Conservation (phyloP, 139 green algal species). For the Nannochloris sp. region DNA sequence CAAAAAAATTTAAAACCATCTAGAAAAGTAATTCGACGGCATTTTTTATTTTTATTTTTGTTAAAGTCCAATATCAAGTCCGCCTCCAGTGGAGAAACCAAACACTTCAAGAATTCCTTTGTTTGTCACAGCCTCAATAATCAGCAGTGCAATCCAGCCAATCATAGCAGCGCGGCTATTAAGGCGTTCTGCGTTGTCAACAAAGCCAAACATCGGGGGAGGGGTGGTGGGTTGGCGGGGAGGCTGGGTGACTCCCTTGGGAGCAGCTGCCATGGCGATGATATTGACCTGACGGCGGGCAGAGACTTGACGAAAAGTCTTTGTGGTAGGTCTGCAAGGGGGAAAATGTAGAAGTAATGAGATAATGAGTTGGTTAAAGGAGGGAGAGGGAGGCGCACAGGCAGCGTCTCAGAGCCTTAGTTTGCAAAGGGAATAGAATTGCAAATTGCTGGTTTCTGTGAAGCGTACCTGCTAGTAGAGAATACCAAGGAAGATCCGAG, state of each 20-base stretch:
- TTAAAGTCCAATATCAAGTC: slow-evolving; percentile 73
- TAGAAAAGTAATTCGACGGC: too few relatives aligned
- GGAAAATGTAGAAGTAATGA: too few relatives aligned
- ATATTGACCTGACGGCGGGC: neutral
- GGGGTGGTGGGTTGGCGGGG: slow-evolving; percentile 29
- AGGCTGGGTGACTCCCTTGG: slow-evolving; percentile 52
- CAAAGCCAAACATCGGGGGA: slow-evolving; percentile 60
- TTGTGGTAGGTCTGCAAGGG: too few relatives aligned
- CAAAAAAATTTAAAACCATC: too few relatives aligned
- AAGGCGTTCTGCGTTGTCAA: slow-evolving; percentile 65
- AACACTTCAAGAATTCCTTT: slow-evolving; percentile 67
- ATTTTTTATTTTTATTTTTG: neutral
- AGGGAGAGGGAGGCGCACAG: too few relatives aligned
- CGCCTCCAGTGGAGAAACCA: slow-evolving; percentile 48
- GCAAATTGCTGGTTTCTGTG: too few relatives aligned
- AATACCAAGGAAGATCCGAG: too few relatives aligned
- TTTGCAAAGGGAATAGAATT: too few relatives aligned
- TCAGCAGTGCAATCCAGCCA: slow-evolving; percentile 76
- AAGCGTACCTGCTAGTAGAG: too few relatives aligned
- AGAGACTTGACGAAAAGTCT: too few relatives aligned
- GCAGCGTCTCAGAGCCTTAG: too few relatives aligned
- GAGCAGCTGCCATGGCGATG: neutral
- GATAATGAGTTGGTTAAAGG: too few relatives aligned
- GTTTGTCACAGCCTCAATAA: slow-evolving; percentile 58
- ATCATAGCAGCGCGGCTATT: slow-evolving; percentile 82